Evolutionary conservation across 495 filamentous ascomycete species (phyloP).

Genomic region (Aspergillus carlsbadensis): DNA sequence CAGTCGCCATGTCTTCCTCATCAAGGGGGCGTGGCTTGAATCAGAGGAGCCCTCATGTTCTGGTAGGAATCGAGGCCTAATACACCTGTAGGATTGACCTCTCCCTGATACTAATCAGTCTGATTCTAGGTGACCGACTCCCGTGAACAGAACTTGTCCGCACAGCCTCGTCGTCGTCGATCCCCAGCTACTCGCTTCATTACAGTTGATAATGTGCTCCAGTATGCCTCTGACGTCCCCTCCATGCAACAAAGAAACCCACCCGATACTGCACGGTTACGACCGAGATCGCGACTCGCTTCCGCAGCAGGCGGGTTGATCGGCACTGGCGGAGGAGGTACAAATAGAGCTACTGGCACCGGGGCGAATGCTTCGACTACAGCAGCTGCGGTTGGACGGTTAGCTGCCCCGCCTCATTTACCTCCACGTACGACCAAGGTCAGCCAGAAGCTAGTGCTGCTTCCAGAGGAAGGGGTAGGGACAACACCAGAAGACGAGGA

Average conservation of each 20-base stretch:
- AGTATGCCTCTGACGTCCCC: constrained; percentile 91
- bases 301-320: constrained; percentile 38
- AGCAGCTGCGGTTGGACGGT: constrained; percentile 33
- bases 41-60: constrained; percentile 55
- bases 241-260: constrained; percentile 87
- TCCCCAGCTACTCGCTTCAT: constrained; percentile 73
- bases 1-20: constrained; percentile 31
- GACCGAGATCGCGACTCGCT: constrained; percentile 44
- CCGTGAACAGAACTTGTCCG: constrained; percentile 47
- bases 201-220: constrained; percentile 93
- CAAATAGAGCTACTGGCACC: constrained; percentile 13
- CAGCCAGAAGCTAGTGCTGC: constrained; percentile 91
- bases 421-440: constrained; percentile 88
- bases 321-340: constrained; percentile 14
- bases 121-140: constrained; percentile 56
- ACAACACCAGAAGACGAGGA: constrained; percentile 43
- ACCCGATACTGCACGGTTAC: constrained; percentile 54
- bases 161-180: constrained; percentile 34
- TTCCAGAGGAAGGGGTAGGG: constrained; percentile 66
- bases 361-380: constrained; percentile 17
- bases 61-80: constrained; percentile 47
- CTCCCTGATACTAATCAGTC: constrained; percentile 4
- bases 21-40: constrained; percentile 37
- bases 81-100: too few relatives aligned
- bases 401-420: constrained; percentile 67